A percentile compares a stretch with the other conserved stretches of the same genome.
Evolutionary conservation across 2,329 filamentous ascomycete species (phyloP).

Genomic region (Neurospora sp.): DNA sequence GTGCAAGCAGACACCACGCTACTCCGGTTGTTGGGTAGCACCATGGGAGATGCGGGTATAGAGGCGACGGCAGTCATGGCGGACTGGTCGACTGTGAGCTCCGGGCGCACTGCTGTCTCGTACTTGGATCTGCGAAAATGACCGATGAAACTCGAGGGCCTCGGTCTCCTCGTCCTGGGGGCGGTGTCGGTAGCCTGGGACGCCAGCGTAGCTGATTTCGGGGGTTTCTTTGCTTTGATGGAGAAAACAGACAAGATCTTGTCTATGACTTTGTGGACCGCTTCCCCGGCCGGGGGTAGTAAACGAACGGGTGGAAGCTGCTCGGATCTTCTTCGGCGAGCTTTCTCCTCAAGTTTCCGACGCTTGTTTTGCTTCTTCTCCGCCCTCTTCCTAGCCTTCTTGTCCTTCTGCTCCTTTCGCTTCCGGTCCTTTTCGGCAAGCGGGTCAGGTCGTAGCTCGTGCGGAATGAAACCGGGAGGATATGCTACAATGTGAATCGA

Average conservation of each 20-base stretch:
- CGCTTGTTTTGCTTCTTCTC: constrained; percentile 1
- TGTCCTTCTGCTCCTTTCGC: constrained; percentile 1
- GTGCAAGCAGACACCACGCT: constrained; percentile 42
- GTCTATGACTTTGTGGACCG: constrained; percentile 19
- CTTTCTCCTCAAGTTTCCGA: not conserved
- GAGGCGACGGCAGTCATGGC: constrained; percentile 22
- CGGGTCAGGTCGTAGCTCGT: constrained; percentile 27
- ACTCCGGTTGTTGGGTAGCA: constrained; percentile 30
- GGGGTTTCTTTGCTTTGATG: constrained; percentile 9
- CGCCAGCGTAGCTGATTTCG: constrained; percentile 3
- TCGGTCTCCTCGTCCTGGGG: constrained; percentile 8
- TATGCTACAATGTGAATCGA: constrained; percentile 45
- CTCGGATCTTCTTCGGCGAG: not conserved
- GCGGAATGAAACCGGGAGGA: constrained; percentile 30
- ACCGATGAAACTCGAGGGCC: constrained; percentile 16
- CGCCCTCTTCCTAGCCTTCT: not conserved
- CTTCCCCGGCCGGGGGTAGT: constrained; percentile 24
- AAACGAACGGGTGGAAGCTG: constrained; percentile 15
- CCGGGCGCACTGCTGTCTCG: not conserved
- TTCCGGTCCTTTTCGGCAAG: not conserved
- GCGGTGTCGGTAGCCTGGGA: constrained; percentile 7
- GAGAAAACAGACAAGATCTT: constrained; percentile 21
- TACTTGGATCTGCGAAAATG: constrained; percentile 1
- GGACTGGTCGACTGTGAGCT: constrained; percentile 5
- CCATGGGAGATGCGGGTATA: constrained; percentile 17